phyloP scores from a whole-genome alignment of 2,329 filamentous ascomycete species.

The Neoascochyta sp. region DNA sequence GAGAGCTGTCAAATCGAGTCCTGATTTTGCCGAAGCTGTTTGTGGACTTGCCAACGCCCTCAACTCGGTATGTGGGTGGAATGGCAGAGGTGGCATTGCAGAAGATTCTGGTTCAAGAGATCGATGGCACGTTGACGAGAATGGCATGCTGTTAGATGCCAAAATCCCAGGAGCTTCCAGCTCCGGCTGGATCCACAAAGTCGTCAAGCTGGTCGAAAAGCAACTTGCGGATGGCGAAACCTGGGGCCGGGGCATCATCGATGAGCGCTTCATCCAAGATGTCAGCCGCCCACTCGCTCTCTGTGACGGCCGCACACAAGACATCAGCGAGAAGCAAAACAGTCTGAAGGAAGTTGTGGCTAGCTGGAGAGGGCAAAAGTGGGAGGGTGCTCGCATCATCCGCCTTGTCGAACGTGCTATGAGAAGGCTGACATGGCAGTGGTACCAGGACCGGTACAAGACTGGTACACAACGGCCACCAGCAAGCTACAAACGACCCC shows the following conservation, averaged over 20 bases:
- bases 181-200: conserved; percentile 79
- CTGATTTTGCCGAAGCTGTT: conserved; percentile 93
- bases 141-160: conserved; percentile 77
- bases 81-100: conserved; percentile 78
- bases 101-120: conserved; percentile 71
- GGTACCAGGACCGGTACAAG: conserved; percentile 81
- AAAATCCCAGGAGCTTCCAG: conserved; percentile 57
- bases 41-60: conserved; percentile 92
- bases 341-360: conserved; percentile 38
- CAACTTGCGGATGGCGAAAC: conserved; percentile 80
- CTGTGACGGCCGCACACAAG: conserved; percentile 29
- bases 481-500: conserved; percentile 66
- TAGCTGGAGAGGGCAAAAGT: conserved; percentile 67
- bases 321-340: conserved; percentile 36
- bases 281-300: conserved; percentile 47
- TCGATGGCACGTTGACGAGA: conserved; percentile 87
- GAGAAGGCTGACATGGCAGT: conserved; percentile 73
- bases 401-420: conserved; percentile 80
- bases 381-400: conserved; percentile 84
- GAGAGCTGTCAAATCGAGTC: conserved; percentile 84
- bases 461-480: conserved; percentile 53
- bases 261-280: conserved; percentile 39
- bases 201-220: conserved; percentile 84
- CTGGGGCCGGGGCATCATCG: conserved; percentile 75
- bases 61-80: conserved; percentile 96